Percentiles rank a stretch among this genome's conserved stretches.
Evolutionary conservation across 345 rosid species (phyloP).

Genomic region (Populus alba): DNA sequence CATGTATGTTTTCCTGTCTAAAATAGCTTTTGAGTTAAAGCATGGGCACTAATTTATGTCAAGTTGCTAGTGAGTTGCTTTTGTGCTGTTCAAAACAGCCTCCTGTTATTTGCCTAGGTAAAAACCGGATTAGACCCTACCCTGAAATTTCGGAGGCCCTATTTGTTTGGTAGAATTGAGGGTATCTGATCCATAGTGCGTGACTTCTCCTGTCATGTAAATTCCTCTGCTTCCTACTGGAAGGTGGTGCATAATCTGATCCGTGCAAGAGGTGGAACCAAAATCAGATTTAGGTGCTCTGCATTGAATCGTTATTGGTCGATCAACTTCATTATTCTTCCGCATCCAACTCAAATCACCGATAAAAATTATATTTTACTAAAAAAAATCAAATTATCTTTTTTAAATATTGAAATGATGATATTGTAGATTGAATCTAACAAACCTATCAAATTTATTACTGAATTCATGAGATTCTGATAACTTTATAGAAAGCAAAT

Average conservation of each 20-base stretch:
- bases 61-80: neutral
- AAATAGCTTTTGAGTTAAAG: neutral
- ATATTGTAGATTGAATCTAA: too few relatives aligned
- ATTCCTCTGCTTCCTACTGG: neutral
- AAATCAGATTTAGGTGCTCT: neutral
- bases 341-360: accelerated
- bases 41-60: neutral
- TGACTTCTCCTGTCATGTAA: neutral
- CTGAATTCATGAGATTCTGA: accelerated
- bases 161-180: neutral
- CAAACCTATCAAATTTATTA: accelerated
- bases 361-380: too few relatives aligned
- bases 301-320: neutral
- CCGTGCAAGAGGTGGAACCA: neutral
- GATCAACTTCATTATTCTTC: too few relatives aligned
- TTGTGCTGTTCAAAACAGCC: neutral
- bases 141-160: neutral
- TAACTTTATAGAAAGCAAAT: too few relatives aligned
- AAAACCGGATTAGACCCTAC: too few relatives aligned
- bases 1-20: neutral
- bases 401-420: too few relatives aligned
- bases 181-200: neutral
- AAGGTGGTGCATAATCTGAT: neutral
- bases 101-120: neutral
- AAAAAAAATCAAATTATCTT: accelerated